Evolutionary conservation across 106 monocot genomes (phyloP).

Genomic region (Platanthera guangdongensis): DNA sequence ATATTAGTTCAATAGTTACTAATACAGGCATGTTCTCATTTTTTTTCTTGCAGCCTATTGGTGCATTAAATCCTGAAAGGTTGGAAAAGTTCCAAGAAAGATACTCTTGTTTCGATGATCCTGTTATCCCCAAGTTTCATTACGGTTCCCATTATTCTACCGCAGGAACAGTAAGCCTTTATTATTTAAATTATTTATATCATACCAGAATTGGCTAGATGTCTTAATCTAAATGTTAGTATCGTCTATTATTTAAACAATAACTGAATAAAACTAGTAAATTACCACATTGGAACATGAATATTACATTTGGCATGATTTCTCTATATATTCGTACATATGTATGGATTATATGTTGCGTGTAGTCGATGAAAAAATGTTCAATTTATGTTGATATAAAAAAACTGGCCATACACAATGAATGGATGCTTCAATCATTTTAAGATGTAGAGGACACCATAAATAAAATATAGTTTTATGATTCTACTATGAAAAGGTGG

Average conservation of each 20-base stretch:
- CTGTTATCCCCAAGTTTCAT: conserved; percentile 92
- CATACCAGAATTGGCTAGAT: background rate
- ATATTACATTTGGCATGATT: background rate
- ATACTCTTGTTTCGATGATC: conserved; percentile 92
- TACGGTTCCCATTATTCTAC: conserved; percentile 99
- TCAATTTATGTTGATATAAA: background rate
- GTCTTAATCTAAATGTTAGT: background rate
- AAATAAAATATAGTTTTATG: no score
- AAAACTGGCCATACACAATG: background rate
- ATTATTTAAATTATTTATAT: background rate
- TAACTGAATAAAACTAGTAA: background rate
- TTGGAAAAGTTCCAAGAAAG: conserved; percentile 86
- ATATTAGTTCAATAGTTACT: background rate
- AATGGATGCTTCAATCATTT: background rate
- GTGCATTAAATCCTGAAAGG: conserved; percentile 87
- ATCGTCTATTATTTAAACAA: background rate
- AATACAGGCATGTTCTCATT: background rate
- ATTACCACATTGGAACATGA: background rate
- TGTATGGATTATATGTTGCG: background rate
- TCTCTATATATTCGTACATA: background rate
- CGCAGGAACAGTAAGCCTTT: conserved; percentile 75
- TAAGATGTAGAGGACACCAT: background rate
- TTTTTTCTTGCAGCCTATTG: conserved; percentile 68
- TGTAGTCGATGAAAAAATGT: background rate
- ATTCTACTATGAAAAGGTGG: no score